phyloP scores from a whole-genome alignment of 2,329 filamentous ascomycete genomes.

The Exophiala mesophila region DNA sequence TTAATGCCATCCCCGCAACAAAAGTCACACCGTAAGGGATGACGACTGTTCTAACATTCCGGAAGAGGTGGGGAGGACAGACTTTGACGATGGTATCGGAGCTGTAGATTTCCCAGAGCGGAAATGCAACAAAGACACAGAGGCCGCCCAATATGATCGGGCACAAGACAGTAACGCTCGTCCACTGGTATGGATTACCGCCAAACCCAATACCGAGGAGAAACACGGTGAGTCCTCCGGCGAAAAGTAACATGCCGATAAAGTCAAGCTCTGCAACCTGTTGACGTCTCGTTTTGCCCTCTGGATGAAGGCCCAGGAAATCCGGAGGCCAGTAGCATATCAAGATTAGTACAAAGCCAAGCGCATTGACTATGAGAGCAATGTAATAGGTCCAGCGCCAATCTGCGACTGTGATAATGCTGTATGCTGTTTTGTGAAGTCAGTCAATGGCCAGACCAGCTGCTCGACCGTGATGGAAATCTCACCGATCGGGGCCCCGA shows the following conservation, averaged over 20 bases:
- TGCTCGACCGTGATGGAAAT: background rate
- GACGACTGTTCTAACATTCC: conserved; percentile 6
- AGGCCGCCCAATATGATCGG: conserved; percentile 10
- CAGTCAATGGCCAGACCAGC: conserved; percentile 1
- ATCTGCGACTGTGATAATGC: conserved; percentile 1
- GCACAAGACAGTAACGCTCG: conserved; percentile 6
- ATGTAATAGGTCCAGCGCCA: conserved; percentile 17
- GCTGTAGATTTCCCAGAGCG: conserved; percentile 12
- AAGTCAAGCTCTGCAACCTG: conserved; percentile 21
- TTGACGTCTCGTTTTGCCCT: conserved; percentile 15
- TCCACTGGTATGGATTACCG: conserved; percentile 20
- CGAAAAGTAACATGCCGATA: conserved; percentile 17
- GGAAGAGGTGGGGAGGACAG: conserved; percentile 11
- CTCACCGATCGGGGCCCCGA: conserved; percentile 13
- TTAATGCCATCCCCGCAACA: conserved; percentile 6
- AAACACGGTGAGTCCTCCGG: conserved; percentile 18
- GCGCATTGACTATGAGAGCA: conserved; percentile 8
- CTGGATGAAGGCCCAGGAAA: conserved; percentile 13
- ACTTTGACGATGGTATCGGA: conserved; percentile 10
- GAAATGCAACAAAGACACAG: conserved; percentile 11
- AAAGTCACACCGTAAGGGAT: conserved; percentile 6
- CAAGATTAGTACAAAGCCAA: conserved; percentile 7
- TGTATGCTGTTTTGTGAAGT: conserved; percentile 1
- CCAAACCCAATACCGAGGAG: conserved; percentile 19
- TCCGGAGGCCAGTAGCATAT: conserved; percentile 17